Conservation (phyloP, 1,284 basidiomycete species). For the Volvariella volvacea region DNA sequence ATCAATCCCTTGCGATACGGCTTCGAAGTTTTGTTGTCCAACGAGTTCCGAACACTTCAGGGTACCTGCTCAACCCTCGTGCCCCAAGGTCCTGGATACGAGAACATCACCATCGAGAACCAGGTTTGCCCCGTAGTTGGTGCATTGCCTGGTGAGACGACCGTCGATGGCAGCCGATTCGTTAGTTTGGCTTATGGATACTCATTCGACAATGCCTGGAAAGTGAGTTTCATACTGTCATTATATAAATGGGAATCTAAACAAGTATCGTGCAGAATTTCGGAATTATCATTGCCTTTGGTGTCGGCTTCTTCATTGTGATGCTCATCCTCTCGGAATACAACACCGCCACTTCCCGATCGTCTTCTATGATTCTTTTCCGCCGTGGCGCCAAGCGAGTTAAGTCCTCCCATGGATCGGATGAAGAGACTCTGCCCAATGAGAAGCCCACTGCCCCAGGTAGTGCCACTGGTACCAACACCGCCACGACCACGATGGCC, state of each 20-base stretch:
- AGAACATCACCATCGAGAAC: slow-evolving; percentile 40
- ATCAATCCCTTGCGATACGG: slow-evolving; percentile 39
- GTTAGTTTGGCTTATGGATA: slow-evolving; percentile 59
- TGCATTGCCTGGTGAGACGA: slow-evolving; percentile 35
- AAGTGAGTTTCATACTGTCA: slow-evolving; percentile 31
- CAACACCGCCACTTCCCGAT: slow-evolving; percentile 24
- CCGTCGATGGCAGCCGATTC: slow-evolving; percentile 48
- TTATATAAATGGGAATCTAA: slow-evolving; percentile 3
- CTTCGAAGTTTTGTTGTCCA: slow-evolving; percentile 44
- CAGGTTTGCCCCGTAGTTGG: slow-evolving; percentile 60
- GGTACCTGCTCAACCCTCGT: slow-evolving; percentile 38
- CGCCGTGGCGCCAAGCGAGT: slow-evolving; percentile 25
- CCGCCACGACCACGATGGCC: background rate
- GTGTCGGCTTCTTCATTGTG: slow-evolving; percentile 35
- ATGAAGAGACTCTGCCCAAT: slow-evolving; percentile 22
- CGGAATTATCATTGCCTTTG: slow-evolving; percentile 52
- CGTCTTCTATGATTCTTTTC: slow-evolving; percentile 26
- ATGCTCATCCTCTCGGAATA: slow-evolving; percentile 46
- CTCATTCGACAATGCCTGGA: slow-evolving; percentile 57
- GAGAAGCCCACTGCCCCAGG: slow-evolving; percentile 4
- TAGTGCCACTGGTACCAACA: background rate
- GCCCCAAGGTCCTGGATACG: slow-evolving; percentile 45
- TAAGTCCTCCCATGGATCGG: background rate
- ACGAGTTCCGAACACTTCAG: slow-evolving; percentile 46
- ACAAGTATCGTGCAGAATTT: slow-evolving; percentile 24